These are phyloP conservation scores for Fistulinella cinereoalba DNA, from an alignment of 1,284 basidiomycete species.

Conservation along the genomic window DNA sequence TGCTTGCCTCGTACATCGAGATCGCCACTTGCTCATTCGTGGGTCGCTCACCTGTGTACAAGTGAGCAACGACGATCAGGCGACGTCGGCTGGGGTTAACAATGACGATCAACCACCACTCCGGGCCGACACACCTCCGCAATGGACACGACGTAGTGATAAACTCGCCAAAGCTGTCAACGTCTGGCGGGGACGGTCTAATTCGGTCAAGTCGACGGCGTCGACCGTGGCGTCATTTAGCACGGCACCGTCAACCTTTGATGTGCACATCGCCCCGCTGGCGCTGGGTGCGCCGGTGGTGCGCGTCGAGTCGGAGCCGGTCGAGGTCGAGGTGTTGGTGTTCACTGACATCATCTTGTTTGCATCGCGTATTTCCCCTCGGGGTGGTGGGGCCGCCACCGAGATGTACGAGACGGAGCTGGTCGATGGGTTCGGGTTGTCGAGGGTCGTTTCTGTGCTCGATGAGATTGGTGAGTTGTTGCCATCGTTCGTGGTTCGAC, in stretches of 20 bases:
- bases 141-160: slow-evolving; percentile 18
- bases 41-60: slow-evolving; percentile 50
- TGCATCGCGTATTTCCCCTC: slow-evolving; percentile 30
- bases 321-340: slow-evolving; percentile 52
- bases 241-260: slow-evolving; percentile 33
- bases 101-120: no score
- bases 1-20: slow-evolving; percentile 58
- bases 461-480: slow-evolving; percentile 26
- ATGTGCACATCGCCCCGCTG: slow-evolving; percentile 14
- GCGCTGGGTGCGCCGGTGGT: slow-evolving; percentile 20
- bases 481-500: no score
- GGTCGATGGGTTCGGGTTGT: slow-evolving; percentile 38
- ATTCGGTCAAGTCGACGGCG: slow-evolving; percentile 46
- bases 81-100: neutral
- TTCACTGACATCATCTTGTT: slow-evolving; percentile 71
- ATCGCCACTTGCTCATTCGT: slow-evolving; percentile 69
- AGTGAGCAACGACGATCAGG: slow-evolving; percentile 19
- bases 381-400: neutral
- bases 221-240: slow-evolving; percentile 38
- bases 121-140: neutral
- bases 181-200: slow-evolving; percentile 41
- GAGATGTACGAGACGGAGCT: slow-evolving; percentile 28
- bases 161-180: slow-evolving; percentile 29
- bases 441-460: slow-evolving; percentile 30
- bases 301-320: slow-evolving; percentile 27